Percentiles rank a stretch among this genome's conserved stretches.
Evolutionary conservation across 805 yeast species (phyloP).

Genomic region (Danielia reshetovae): DNA sequence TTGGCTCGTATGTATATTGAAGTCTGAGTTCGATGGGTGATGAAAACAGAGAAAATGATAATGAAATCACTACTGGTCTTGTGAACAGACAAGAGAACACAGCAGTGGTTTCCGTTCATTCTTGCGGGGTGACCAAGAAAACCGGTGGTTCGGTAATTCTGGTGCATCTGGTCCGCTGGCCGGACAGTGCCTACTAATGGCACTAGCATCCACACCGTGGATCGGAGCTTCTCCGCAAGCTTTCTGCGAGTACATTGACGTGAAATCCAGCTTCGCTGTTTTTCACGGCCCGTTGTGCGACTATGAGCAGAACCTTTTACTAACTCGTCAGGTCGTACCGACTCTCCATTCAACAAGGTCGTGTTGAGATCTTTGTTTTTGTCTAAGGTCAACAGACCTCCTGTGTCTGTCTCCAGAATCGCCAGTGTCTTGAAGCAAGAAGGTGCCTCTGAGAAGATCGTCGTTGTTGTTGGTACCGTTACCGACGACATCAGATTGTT

Average conservation of each 20-base stretch:
- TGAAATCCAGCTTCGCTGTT: constrained; percentile 3
- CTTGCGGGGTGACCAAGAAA: too few species aligned
- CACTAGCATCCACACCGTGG: too few species aligned
- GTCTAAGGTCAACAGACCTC: constrained; percentile 99
- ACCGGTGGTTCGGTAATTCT: too few species aligned
- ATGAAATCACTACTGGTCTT: too few species aligned
- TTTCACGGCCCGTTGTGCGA: constrained; percentile 23
- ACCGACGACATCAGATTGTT: constrained; percentile 95
- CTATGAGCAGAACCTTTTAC: constrained; percentile 45
- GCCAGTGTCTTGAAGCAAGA: constrained; percentile 74
- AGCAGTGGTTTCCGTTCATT: too few species aligned
- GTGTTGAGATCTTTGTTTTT: constrained; percentile 91
- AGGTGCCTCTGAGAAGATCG: constrained; percentile 84
- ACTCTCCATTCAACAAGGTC: constrained; percentile 98
- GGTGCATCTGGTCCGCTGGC: too few species aligned
- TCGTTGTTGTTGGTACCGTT: constrained; percentile 95
- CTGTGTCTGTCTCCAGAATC: constrained; percentile 93
- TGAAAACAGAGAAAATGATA: too few species aligned
- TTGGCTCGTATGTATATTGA: constrained; percentile 94
- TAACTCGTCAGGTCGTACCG: constrained; percentile 86
- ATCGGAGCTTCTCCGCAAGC: too few species aligned
- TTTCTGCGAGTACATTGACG: constrained; percentile 28
- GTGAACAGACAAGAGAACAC: too few species aligned
- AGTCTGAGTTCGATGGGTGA: too few species aligned
- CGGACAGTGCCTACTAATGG: too few species aligned